Conservation (phyloP, 805 yeast species). For the Naumovozyma dairenensis region DNA sequence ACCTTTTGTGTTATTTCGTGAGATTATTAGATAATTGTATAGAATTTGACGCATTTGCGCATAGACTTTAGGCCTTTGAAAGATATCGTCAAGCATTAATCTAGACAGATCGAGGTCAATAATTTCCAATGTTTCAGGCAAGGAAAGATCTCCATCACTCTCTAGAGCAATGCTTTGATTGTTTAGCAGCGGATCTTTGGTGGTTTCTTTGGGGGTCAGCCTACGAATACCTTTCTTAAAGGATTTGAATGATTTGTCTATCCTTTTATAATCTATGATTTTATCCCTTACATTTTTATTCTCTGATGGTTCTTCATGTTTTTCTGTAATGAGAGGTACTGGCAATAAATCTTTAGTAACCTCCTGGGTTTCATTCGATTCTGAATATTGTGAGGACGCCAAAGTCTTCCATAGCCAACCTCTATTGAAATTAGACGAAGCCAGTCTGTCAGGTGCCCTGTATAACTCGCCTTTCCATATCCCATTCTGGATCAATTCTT, state of each 20-base stretch:
- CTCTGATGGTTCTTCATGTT: constrained; percentile 8
- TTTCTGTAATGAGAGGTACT: constrained; percentile 11
- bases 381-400: constrained; percentile 10
- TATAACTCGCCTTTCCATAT: constrained; percentile 26
- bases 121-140: constrained; percentile 21
- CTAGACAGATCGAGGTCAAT: constrained; percentile 24
- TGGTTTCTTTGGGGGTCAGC: constrained; percentile 15
- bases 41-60: constrained; percentile 20
- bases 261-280: no score
- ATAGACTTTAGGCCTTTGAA: constrained; percentile 12
- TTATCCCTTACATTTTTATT: no score
- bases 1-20: not conserved
- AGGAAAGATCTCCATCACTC: constrained; percentile 8
- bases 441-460: constrained; percentile 2
- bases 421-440: constrained; percentile 9
- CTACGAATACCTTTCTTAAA: constrained; percentile 13
- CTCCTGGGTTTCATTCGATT: constrained; percentile 2
- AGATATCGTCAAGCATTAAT: constrained; percentile 19
- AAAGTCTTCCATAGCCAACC: constrained; percentile 28
- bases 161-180: not conserved
- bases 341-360: constrained; percentile 4
- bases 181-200: constrained; percentile 8
- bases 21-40: constrained; percentile 14
- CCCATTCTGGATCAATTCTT: constrained; percentile 21
- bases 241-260: no score